A percentile compares a stretch with the other conserved stretches of the same genome.
Evolutionary conservation across 2,329 filamentous ascomycete genomes (phyloP).

Genomic region (Colletotrichum sp.): DNA sequence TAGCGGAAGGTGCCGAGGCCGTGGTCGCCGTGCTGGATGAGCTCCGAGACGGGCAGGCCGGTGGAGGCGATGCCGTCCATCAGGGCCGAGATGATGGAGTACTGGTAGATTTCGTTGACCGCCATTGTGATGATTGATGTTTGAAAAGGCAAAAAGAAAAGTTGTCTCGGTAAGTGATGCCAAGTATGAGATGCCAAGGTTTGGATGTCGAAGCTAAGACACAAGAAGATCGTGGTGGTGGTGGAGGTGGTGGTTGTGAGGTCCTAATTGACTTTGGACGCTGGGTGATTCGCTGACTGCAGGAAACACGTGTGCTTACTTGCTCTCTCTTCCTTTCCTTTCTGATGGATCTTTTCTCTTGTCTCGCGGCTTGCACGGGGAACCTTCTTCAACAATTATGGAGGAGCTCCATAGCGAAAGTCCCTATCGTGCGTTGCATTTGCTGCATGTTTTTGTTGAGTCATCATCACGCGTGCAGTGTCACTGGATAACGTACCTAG

Average conservation of each 20-base stretch:
- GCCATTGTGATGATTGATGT: conserved; percentile 27
- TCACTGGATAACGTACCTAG: not conserved
- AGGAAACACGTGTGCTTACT: not conserved
- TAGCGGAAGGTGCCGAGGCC: conserved; percentile 37
- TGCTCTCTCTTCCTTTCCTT: not conserved
- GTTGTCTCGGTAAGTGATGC: not conserved
- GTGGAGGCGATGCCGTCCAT: conserved; percentile 38
- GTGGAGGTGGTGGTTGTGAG: not conserved
- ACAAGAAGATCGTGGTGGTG: not conserved
- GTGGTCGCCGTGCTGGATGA: conserved; percentile 36
- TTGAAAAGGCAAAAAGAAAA: not conserved
- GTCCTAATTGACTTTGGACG: not conserved
- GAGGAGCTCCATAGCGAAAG: not conserved
- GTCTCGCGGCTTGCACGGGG: not conserved
- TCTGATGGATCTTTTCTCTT: not conserved
- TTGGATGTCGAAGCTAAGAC: not conserved
- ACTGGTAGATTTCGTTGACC: conserved; percentile 36
- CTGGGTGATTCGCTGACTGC: not conserved
- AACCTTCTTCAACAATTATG: not conserved
- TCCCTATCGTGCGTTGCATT: not conserved
- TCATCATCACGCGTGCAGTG: not conserved
- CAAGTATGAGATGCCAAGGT: not conserved
- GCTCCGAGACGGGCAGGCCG: conserved; percentile 30
- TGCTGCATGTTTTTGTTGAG: not conserved
- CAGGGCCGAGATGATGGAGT: conserved; percentile 36